A percentile compares a stretch with the other conserved stretches of the same genome.
Conservation (phyloP, 176 grass and related monocot genomes). For the Echinochloa phyllopogon region DNA sequence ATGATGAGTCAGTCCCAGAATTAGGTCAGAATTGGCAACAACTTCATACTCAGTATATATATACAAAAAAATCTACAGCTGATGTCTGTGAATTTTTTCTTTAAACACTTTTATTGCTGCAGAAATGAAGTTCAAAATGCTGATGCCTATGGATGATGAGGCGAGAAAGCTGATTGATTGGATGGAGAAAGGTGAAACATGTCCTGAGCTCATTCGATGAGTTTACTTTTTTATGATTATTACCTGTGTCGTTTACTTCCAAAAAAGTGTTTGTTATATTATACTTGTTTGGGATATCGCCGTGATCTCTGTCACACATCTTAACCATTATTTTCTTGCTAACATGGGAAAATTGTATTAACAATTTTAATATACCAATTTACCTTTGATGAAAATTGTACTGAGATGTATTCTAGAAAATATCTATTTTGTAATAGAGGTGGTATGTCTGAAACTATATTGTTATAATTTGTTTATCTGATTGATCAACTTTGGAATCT, state of each 20-base stretch:
- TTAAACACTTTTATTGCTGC: conserved; percentile 26
- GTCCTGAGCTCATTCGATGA: conserved; percentile 19
- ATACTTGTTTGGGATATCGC: not conserved
- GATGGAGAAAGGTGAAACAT: conserved; percentile 94
- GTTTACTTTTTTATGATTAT: not conserved
- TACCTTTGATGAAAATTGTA: not conserved
- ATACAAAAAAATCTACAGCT: conserved; percentile 18
- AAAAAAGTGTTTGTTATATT: not conserved
- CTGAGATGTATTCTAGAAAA: not conserved
- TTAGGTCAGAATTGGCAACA: conserved; percentile 59
- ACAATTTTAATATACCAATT: not conserved
- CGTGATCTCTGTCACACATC: not conserved
- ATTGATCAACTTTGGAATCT: conserved; percentile 18
- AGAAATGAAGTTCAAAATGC: conserved; percentile 99
- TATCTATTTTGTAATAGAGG: not conserved
- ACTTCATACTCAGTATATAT: conserved; percentile 4
- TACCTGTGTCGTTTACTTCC: not conserved
- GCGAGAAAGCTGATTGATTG: conserved; percentile 87
- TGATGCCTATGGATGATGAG: conserved; percentile 92
- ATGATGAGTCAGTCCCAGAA: conserved; percentile 89
- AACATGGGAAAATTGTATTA: not conserved
- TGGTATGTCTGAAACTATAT: conserved; percentile 21
- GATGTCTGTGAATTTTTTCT: not conserved
- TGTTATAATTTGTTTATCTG: conserved; percentile 37
- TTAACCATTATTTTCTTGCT: not conserved